phyloP scores from a whole-genome alignment of 495 filamentous ascomycete species.

The Xylaria venustula region DNA sequence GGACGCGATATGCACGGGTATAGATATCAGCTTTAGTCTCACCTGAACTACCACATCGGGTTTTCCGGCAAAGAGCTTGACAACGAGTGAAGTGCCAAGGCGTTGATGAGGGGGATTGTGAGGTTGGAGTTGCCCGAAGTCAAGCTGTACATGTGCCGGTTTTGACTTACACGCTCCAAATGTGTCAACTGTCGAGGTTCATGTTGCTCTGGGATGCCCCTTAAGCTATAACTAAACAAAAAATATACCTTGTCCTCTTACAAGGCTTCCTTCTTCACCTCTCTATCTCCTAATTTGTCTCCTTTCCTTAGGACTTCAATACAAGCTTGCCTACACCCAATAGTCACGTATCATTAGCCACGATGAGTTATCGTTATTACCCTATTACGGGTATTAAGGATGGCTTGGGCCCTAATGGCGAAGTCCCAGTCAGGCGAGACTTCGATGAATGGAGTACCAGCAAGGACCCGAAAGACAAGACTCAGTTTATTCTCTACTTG shows the following conservation, averaged over 20 bases:
- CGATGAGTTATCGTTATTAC: slow-evolving; percentile 2
- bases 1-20: background rate
- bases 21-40: background rate
- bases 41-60: background rate
- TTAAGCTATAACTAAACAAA: background rate
- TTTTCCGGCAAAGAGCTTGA: background rate
- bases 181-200: background rate
- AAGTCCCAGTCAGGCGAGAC: slow-evolving; percentile 3
- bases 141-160: background rate
- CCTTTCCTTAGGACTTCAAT: too few relatives aligned
- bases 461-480: slow-evolving; percentile 1
- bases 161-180: background rate
- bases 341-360: background rate
- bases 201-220: background rate
- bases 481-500: slow-evolving; percentile 4
- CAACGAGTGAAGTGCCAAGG: background rate
- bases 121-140: background rate
- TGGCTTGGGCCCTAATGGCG: background rate
- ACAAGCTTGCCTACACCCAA: background rate
- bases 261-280: background rate
- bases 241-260: background rate
- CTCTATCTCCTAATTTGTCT: background rate
- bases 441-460: slow-evolving; percentile 5
- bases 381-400: slow-evolving; percentile 9
- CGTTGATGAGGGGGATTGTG: background rate